Conservation (phyloP, 345 rosid genomes). For the Citropsis articulata region DNA sequence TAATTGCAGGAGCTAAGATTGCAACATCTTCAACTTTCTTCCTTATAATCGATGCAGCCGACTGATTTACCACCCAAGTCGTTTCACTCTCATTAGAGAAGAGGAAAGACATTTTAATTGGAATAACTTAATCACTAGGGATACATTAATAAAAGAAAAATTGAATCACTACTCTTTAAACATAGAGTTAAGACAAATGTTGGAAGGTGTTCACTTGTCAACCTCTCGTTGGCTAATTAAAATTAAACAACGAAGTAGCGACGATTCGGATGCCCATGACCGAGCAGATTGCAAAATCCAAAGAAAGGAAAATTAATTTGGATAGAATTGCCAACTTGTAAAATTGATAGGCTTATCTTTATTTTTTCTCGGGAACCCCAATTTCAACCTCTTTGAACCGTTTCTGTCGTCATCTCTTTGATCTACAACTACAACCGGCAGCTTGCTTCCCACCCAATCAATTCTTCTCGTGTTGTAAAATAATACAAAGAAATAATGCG, state of each 20-base stretch:
- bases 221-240: background rate
- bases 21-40: too few species aligned
- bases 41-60: too few species aligned
- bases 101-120: too few species aligned
- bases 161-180: too few species aligned
- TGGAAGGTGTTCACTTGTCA: background rate
- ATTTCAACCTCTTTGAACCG: background rate
- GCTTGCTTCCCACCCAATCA: background rate
- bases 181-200: background rate
- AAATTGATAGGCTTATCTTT: conserved; percentile 16
- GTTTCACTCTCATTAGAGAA: too few species aligned
- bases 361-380: conserved; percentile 19
- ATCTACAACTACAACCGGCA: background rate
- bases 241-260: too few species aligned
- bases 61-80: too few species aligned
- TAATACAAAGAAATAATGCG: background rate
- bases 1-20: too few species aligned
- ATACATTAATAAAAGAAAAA: too few species aligned
- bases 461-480: background rate
- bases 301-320: background rate
- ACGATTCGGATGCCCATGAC: too few species aligned
- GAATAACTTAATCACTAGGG: too few species aligned
- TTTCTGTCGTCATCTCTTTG: background rate
- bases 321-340: conserved; percentile 20
- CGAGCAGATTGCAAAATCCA: too few species aligned